Evolutionary conservation across 768 basidiomycete genomes (phyloP), one percentile per base, ranked within the genome.

Genomic region (Amanita fuliginea): DNA sequence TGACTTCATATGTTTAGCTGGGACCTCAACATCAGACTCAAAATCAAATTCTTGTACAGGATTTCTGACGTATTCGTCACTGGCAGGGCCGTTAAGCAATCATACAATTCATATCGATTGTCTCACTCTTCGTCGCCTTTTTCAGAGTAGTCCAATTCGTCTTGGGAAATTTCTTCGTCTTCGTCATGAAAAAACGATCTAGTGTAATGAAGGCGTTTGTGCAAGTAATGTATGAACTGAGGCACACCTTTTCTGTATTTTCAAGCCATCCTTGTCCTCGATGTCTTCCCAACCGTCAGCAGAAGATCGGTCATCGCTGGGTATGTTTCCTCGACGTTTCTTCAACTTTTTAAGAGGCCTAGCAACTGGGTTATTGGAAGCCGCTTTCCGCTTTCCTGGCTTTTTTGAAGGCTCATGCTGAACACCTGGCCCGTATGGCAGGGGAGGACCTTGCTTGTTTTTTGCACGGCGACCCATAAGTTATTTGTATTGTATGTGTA

Each of bases 381-480:
- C 56, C 21, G 81, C 81, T 63, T 88, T 90, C 37, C 87, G 81
- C 62, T 90, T 90, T 35, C 83, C 82, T 11, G 78, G 68, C 53
- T 76, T 80, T 65, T 80, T 83, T 2, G 70, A 61, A 3, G 75
- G 71, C 18, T 50, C 49, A 7, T 33, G 33, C n/a, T 61, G 59
- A 5, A 57, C 54, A 14, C 68, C 68, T 0, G 59, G 56, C 11
- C 78, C 71, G 24, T 86, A 57, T 26, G 86, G 75, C 51, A 70
- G 71, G 0, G 89, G 89, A 9, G 80, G 71, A 1, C 69, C 74
- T 63, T 93, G 90, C 68, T 92, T 92, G 67, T 85, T 81, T 64
- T 86, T 89, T 56, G 87, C 77, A 54, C 87, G 79, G 60, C 89
- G 78, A 53, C 90, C 90, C 90, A 93, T 92, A 34, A 10, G 21